These are phyloP conservation scores for Artemisia annua DNA, from an alignment of 129 eudicot species.

Conservation along the genomic window DNA sequence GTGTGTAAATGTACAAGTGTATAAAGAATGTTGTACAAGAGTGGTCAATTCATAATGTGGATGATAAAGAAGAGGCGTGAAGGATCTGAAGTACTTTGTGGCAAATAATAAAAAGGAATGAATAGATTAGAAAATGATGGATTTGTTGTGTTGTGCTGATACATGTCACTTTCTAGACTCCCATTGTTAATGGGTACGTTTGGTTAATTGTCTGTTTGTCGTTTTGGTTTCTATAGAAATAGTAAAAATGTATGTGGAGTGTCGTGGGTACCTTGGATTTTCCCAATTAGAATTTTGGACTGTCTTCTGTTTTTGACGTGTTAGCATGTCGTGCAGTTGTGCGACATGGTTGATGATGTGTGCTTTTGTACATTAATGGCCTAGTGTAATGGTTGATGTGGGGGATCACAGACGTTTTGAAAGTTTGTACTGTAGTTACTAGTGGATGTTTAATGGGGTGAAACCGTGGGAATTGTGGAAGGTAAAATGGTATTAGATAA, in stretches of 20 bases:
- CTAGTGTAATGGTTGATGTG: neutral
- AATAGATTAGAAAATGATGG: conserved; percentile 37
- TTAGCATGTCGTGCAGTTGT: neutral
- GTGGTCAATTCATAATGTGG: conserved; percentile 31
- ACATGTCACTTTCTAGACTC: conserved; percentile 7
- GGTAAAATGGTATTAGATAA: neutral
- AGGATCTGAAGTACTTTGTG: conserved; percentile 20
- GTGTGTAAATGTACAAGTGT: conserved; percentile 23
- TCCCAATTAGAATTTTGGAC: neutral
- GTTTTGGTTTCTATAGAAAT: conserved; percentile 10
- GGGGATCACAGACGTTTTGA: neutral
- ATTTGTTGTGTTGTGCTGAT: conserved; percentile 25
- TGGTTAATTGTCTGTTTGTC: neutral
- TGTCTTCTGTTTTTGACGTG: neutral
- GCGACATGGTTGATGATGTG: neutral
- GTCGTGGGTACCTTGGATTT: neutral
- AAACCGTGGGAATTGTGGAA: too few species aligned
- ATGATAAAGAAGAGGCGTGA: conserved; percentile 44
- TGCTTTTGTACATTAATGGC: neutral
- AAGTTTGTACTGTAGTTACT: too few species aligned
- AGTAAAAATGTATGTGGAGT: conserved; percentile 15
- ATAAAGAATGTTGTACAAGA: conserved; percentile 28
- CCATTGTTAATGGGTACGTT: conserved; percentile 31
- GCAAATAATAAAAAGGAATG: conserved; percentile 20
- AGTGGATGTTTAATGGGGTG: too few species aligned